Evolutionary conservation across 495 filamentous ascomycete species (phyloP).

Genomic region (Cryomyces minteri): DNA sequence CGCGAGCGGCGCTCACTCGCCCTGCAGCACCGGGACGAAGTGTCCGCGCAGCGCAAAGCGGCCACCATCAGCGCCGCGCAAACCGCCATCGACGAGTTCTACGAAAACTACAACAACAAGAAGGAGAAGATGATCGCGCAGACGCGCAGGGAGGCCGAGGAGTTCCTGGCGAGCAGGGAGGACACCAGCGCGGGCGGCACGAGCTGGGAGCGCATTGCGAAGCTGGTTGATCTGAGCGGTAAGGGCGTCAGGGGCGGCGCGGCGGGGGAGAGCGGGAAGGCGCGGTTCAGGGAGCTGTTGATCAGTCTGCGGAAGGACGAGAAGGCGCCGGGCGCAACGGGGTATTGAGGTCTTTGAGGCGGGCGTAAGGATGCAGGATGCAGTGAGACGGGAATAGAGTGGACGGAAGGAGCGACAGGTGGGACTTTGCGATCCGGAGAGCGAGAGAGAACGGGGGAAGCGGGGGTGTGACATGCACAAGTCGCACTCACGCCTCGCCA

Average conservation of each 20-base stretch:
- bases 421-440: too few relatives aligned
- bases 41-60: conserved; percentile 56
- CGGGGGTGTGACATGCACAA: too few relatives aligned
- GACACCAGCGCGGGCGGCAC: conserved; percentile 88
- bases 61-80: conserved; percentile 74
- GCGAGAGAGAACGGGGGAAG: too few relatives aligned
- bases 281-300: conserved; percentile 84
- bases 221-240: conserved; percentile 87
- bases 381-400: too few relatives aligned
- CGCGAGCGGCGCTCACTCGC: conserved; percentile 68
- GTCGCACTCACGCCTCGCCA: too few relatives aligned
- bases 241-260: conserved; percentile 77
- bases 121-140: conserved; percentile 78
- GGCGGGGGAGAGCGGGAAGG: conserved; percentile 74
- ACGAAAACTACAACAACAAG: conserved; percentile 97
- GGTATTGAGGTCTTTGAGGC: conserved; percentile 22
- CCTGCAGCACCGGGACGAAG: conserved; percentile 57
- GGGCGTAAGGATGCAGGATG: too few relatives aligned
- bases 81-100: conserved; percentile 91
- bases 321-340: conserved; percentile 72
- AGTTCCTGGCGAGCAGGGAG: conserved; percentile 74
- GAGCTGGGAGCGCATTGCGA: conserved; percentile 95
- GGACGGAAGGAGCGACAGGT: too few relatives aligned
- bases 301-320: conserved; percentile 80
- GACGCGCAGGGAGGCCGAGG: conserved; percentile 79